Conservation (phyloP, 768 basidiomycete genomes). For the Amanita fuliginea region DNA sequence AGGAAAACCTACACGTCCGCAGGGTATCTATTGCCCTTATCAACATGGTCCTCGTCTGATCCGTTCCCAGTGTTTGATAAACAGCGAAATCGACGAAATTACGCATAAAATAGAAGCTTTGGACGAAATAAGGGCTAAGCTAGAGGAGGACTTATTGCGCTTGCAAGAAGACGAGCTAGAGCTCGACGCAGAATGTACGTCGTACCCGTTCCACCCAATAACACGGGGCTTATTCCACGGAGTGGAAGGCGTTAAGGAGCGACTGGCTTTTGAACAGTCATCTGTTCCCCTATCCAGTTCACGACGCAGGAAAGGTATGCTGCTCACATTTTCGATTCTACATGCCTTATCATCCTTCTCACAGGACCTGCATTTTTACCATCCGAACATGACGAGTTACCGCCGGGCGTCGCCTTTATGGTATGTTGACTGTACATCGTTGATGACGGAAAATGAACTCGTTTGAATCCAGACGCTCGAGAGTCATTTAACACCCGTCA, state of each 20-base stretch:
- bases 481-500: conserved; percentile 72
- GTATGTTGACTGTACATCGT: conserved; percentile 25
- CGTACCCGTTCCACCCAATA: not conserved
- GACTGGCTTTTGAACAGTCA: conserved; percentile 60
- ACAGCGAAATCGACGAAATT: conserved; percentile 82
- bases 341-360: not conserved
- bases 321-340: conserved; percentile 1
- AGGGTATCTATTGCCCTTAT: conserved; percentile 41
- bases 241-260: conserved; percentile 89
- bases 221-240: conserved; percentile 5
- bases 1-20: conserved; percentile 85
- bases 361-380: conserved; percentile 91
- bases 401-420: conserved; percentile 95
- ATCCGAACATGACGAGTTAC: conserved; percentile 93
- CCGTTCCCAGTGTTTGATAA: conserved; percentile 58
- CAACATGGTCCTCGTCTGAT: not conserved
- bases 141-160: conserved; percentile 76
- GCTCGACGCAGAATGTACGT: conserved; percentile 89
- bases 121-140: conserved; percentile 65
- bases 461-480: conserved; percentile 45
- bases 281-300: conserved; percentile 42
- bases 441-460: conserved; percentile 1
- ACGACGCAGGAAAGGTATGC: conserved; percentile 55
- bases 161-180: conserved; percentile 94
- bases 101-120: conserved; percentile 82